Percentiles rank a stretch among this genome's conserved stretches.
phyloP scores from a whole-genome alignment of 768 basidiomycete genomes.

The Sistotremastrum suecicum region DNA sequence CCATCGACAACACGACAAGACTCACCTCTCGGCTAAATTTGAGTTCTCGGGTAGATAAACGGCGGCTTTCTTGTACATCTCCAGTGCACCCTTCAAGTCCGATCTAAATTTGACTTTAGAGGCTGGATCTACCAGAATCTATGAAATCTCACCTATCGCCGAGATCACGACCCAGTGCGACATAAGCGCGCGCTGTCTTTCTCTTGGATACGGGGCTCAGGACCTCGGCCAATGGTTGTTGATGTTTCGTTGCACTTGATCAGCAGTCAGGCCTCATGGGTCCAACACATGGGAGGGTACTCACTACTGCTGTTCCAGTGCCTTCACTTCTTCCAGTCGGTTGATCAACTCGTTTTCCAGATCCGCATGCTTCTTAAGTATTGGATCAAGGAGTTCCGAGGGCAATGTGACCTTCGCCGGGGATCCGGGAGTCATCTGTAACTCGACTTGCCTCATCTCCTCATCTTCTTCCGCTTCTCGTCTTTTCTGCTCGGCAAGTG shows the following conservation, averaged over 20 bases:
- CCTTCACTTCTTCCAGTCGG: conserved; percentile 35
- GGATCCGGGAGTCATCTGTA: conserved; percentile 29
- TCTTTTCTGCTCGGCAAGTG: not conserved
- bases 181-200: conserved; percentile 72
- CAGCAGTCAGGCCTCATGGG: not conserved
- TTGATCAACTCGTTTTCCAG: conserved; percentile 52
- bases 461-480: conserved; percentile 14
- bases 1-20: conserved; percentile 53
- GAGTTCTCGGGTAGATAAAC: conserved; percentile 75
- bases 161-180: conserved; percentile 68
- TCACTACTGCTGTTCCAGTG: conserved; percentile 57
- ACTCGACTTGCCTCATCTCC: conserved; percentile 4
- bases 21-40: conserved; percentile 81
- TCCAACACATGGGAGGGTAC: conserved; percentile 15
- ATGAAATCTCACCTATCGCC: conserved; percentile 52
- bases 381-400: conserved; percentile 41
- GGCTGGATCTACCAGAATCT: not conserved
- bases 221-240: conserved; percentile 51
- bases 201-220: conserved; percentile 65
- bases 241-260: conserved; percentile 40
- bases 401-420: conserved; percentile 18
- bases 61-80: conserved; percentile 71
- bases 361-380: conserved; percentile 51
- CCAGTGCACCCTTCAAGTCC: conserved; percentile 66
- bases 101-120: conserved; percentile 31